A percentile compares a stretch with the other conserved stretches of the same genome.
phyloP scores from a whole-genome alignment of 148 eudicot species.

The Linanthus parryae region DNA sequence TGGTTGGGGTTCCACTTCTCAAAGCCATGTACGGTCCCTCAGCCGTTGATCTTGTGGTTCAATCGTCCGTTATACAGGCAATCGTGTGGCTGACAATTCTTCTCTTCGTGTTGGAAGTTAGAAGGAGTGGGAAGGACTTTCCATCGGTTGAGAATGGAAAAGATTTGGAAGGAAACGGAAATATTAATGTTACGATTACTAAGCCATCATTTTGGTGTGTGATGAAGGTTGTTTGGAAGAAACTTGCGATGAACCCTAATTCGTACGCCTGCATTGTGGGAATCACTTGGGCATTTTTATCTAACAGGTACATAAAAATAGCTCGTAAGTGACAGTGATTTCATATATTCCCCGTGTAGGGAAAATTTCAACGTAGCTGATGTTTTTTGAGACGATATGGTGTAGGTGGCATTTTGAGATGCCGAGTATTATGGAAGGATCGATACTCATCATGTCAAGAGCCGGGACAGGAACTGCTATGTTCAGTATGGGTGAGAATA shows the following conservation, averaged over 20 bases:
- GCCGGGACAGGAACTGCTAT: conserved; percentile 80
- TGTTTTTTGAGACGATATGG: too few species aligned
- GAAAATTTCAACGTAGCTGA: too few species aligned
- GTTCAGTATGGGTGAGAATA: conserved; percentile 71
- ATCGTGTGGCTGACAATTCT: conserved; percentile 56
- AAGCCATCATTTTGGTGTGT: conserved; percentile 35
- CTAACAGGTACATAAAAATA: conserved; percentile 41
- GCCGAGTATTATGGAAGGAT: conserved; percentile 61
- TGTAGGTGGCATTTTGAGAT: conserved; percentile 53
- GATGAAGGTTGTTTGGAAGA: conserved; percentile 45
- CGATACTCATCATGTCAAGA: conserved; percentile 52
- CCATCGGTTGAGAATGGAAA: not conserved
- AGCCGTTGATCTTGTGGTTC: conserved; percentile 65
- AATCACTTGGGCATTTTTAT: conserved; percentile 55
- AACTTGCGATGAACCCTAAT: conserved; percentile 57
- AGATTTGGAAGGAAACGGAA: conserved; percentile 36
- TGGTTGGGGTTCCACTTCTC: conserved; percentile 68
- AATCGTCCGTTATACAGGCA: conserved; percentile 63
- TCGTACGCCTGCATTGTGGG: conserved; percentile 64
- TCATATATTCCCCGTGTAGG: not conserved
- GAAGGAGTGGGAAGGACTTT: conserved; percentile 37
- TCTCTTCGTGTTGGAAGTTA: conserved; percentile 56
- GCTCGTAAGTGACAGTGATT: not conserved
- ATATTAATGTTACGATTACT: not conserved
- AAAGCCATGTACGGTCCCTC: conserved; percentile 60